Conservation (phyloP, 768 basidiomycete genomes). For the Rhodotorula sphaerocarpa region DNA sequence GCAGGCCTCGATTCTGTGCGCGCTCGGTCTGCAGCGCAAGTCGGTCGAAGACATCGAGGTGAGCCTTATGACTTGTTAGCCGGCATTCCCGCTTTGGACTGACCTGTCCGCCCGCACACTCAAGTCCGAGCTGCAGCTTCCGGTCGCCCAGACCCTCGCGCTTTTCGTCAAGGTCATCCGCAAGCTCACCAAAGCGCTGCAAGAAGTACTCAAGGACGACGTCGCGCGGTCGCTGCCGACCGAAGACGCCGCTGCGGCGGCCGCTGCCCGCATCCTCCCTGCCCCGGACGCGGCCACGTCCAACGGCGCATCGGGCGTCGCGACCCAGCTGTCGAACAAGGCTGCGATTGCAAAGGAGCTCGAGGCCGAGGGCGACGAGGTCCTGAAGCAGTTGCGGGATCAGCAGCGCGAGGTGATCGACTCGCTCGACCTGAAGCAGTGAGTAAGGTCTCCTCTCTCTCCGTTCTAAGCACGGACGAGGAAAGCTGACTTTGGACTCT, state of each 20-base stretch:
- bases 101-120: conserved; percentile 45
- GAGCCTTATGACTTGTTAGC: conserved; percentile 39
- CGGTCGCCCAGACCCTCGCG: conserved; percentile 78
- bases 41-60: conserved; percentile 82
- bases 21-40: conserved; percentile 82
- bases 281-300: not conserved
- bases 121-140: conserved; percentile 66
- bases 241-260: conserved; percentile 12
- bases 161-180: conserved; percentile 84
- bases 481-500: not conserved
- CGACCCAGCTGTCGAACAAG: conserved; percentile 22
- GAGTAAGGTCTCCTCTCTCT: conserved; percentile 44
- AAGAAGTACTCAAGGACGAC: conserved; percentile 40
- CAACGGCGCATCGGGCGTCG: conserved; percentile 2
- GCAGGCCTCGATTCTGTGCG: conserved; percentile 82
- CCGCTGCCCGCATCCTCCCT: conserved; percentile 2
- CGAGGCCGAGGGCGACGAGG: conserved; percentile 66
- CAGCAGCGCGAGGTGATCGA: conserved; percentile 79
- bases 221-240: conserved; percentile 32
- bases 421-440: conserved; percentile 79
- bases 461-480: not conserved
- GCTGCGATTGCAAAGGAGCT: conserved; percentile 58
- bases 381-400: conserved; percentile 47
- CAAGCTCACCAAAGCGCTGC: conserved; percentile 55
- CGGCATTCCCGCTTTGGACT: not conserved